Evolutionary conservation across 1,284 basidiomycete species (phyloP).

Genomic region (Tylopilus sp.): DNA sequence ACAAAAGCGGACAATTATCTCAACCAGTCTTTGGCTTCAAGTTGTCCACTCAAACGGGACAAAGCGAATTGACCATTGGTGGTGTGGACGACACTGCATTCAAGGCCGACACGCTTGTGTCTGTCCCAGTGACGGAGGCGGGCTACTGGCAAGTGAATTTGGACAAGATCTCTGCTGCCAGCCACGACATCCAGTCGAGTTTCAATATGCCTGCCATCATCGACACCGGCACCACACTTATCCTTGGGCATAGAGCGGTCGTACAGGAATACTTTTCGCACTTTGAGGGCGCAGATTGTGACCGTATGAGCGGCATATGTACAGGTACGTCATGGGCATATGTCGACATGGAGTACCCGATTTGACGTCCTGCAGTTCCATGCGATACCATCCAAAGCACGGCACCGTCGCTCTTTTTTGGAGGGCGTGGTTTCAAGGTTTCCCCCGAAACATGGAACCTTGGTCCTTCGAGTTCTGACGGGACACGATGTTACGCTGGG

Average conservation of each 20-base stretch:
- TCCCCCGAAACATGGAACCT: slow-evolving; percentile 16
- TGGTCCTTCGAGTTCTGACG: neutral
- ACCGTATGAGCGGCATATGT: neutral
- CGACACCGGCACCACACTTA: slow-evolving; percentile 30
- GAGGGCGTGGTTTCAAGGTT: slow-evolving; percentile 11
- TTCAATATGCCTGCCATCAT: slow-evolving; percentile 8
- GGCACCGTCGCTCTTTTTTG: slow-evolving; percentile 12
- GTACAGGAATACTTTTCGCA: slow-evolving; percentile 13
- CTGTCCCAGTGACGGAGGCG: slow-evolving; percentile 12
- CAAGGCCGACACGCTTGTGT: slow-evolving; percentile 32
- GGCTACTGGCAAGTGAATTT: slow-evolving; percentile 27
- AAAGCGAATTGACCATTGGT: slow-evolving; percentile 53
- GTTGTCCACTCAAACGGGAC: slow-evolving; percentile 34
- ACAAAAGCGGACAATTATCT: slow-evolving; percentile 32
- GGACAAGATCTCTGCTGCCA: slow-evolving; percentile 2
- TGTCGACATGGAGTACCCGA: neutral
- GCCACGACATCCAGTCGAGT: neutral
- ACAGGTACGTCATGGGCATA: slow-evolving; percentile 8
- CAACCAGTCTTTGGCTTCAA: slow-evolving; percentile 50
- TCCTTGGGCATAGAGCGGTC: slow-evolving; percentile 6
- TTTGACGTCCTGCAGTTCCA: slow-evolving; percentile 17
- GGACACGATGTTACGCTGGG: slow-evolving; percentile 14
- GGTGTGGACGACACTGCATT: slow-evolving; percentile 38
- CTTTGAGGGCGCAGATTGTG: slow-evolving; percentile 7
- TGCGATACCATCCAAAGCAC: slow-evolving; percentile 14